Base-by-base conservation (phyloP, 2,329 filamentous ascomycete species). In the Ascosphaera pollenicola region DNA sequence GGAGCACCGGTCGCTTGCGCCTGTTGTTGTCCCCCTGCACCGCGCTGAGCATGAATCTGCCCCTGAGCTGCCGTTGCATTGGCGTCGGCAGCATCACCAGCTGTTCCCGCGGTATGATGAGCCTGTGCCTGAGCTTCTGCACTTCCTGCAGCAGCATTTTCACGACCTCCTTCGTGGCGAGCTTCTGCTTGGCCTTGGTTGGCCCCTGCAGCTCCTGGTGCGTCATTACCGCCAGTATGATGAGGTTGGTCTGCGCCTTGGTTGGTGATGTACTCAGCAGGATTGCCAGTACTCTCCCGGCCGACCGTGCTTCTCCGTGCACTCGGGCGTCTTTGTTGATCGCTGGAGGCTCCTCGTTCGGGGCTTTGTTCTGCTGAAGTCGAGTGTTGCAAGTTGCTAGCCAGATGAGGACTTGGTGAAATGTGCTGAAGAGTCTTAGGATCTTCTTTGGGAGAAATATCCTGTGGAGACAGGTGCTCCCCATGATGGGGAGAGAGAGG, bases 61-160 rank as follows among this genome's bases (percentile, higher is more conserved):
- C 35, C 35, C 19, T 18, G 35, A 13, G 35, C 35, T 6, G 35
- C 35, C 8, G 7, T 16, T 10, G 35, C 35, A 18, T 36, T 36
- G 5, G 35, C 35, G 18, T 36, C 35, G n/a, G 35, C 35, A 16
- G 35, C 35, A 24, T 36, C 35, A 36, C 35, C 35, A 24, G 35
- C 35, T 6, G 35, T 36, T 16, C 35, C 35, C 10, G 35, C 35
- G 15, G 35, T 36, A n/a, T 36, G 35, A n/a, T 36, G 19, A 3
- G 35, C 35, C 19, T 36, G 35, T 3, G 17, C 35, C 35, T 36
- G 17, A 3, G 17, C 35, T 24, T 36, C 8, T 3, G 4, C 17
- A n/a, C 35, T 36, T 4, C 7, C 15, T 3, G 35, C 8, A 13
- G 6, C 15, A 10, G 19, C 35, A 24, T 36, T 36, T n/a, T 36